These are phyloP conservation scores for Alternaria conjuncta DNA, from an alignment of 2,329 filamentous ascomycete species.

Conservation along the genomic window DNA sequence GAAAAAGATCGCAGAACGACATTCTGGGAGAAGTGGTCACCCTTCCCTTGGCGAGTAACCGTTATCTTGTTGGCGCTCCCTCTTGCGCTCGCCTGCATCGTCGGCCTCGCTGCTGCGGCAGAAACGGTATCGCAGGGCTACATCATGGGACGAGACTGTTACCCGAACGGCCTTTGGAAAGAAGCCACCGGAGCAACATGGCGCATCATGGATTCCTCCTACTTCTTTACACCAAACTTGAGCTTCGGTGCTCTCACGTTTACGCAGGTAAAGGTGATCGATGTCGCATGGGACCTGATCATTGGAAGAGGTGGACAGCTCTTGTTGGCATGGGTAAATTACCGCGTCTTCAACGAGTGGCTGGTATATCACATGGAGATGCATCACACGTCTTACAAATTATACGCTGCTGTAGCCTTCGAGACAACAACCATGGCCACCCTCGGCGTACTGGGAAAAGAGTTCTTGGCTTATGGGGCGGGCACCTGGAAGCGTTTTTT, in stretches of 20 bases:
- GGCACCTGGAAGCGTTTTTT: conserved; percentile 35
- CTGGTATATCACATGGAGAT: conserved; percentile 45
- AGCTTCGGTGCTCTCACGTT: conserved; percentile 43
- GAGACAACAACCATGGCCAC: conserved; percentile 38
- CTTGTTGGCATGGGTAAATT: conserved; percentile 43
- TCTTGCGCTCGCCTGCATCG: conserved; percentile 31
- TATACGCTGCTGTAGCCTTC: conserved; percentile 38
- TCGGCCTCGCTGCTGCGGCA: conserved; percentile 36
- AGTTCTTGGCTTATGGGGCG: conserved; percentile 34
- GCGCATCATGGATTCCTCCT: conserved; percentile 44
- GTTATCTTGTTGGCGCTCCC: conserved; percentile 25
- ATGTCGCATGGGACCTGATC: conserved; percentile 48
- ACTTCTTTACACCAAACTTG: conserved; percentile 44
- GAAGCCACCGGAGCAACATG: conserved; percentile 36
- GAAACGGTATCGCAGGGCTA: conserved; percentile 37
- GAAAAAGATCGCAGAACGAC: neutral
- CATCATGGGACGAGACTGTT: conserved; percentile 35
- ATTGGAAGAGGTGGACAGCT: conserved; percentile 47
- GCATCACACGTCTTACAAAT: conserved; percentile 39
- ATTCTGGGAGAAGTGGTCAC: conserved; percentile 11
- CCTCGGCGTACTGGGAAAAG: conserved; percentile 40
- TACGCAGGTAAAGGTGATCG: conserved; percentile 47
- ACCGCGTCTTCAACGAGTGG: conserved; percentile 47
- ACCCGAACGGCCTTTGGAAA: conserved; percentile 43
- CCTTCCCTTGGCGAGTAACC: conserved; percentile 33